Conservation (phyloP, 495 filamentous ascomycete species). For the Penicillium paradoxum region DNA sequence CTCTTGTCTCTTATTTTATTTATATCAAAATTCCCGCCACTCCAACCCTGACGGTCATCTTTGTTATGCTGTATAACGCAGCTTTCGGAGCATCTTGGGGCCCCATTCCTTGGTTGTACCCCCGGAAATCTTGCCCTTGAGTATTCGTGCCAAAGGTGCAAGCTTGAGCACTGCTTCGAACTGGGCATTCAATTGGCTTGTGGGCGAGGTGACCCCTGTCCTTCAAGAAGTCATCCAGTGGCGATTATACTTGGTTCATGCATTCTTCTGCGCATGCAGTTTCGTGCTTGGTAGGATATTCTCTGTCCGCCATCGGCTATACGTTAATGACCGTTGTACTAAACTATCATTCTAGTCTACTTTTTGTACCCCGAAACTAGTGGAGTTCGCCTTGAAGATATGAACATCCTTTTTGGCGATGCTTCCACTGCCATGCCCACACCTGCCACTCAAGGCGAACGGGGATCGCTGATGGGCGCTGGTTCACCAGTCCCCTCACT, state of each 20-base stretch:
- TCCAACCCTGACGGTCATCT: slow-evolving; percentile 78
- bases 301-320: background rate
- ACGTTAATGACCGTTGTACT: background rate
- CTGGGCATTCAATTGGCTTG: slow-evolving; percentile 98
- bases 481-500: slow-evolving; percentile 75
- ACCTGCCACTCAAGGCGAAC: slow-evolving; percentile 63
- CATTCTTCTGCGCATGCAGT: slow-evolving; percentile 93
- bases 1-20: slow-evolving; percentile 91
- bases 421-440: slow-evolving; percentile 74
- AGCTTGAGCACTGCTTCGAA: slow-evolving; percentile 95
- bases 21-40: slow-evolving; percentile 76
- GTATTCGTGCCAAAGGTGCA: slow-evolving; percentile 95
- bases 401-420: slow-evolving; percentile 88
- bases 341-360: slow-evolving; percentile 60
- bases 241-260: slow-evolving; percentile 91
- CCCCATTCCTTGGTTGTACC: slow-evolving; percentile 96
- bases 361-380: slow-evolving; percentile 97
- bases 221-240: slow-evolving; percentile 86
- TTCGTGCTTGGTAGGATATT: slow-evolving; percentile 84
- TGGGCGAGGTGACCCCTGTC: slow-evolving; percentile 89
- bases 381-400: slow-evolving; percentile 91
- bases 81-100: slow-evolving; percentile 99
- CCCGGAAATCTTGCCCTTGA: slow-evolving; percentile 96
- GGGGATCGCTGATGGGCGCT: slow-evolving; percentile 64
- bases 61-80: slow-evolving; percentile 98